Percentiles rank a stretch among this genome's conserved stretches.
phyloP scores from a whole-genome alignment of 108 stramenopile genomes.

The Pseudonitzschia pungens region DNA sequence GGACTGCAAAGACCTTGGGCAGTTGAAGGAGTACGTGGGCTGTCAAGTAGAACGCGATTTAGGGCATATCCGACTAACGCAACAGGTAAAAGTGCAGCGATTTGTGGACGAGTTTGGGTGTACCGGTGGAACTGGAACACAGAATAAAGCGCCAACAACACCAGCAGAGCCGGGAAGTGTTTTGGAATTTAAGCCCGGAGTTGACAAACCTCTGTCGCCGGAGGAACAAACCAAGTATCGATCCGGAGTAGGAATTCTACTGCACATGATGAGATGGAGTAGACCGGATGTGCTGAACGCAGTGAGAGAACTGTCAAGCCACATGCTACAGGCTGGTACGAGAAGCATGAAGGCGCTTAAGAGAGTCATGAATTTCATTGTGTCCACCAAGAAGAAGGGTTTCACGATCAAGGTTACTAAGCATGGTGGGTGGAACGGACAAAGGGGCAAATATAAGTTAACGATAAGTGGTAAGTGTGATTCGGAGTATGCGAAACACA shows the following conservation, averaged over 20 bases:
- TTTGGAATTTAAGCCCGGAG: not conserved
- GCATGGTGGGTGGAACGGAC: no score
- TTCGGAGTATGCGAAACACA: no score
- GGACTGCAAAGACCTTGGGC: conserved; percentile 33
- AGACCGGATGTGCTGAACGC: no score
- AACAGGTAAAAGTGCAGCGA: conserved; percentile 48
- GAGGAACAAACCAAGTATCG: not conserved
- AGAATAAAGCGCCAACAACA: not conserved
- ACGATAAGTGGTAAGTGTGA: no score
- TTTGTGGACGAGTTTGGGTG: not conserved
- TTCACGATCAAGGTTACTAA: no score
- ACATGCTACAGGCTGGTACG: no score
- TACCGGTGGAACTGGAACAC: not conserved
- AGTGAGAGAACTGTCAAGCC: no score
- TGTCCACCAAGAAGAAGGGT: no score
- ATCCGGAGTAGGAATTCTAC: not conserved
- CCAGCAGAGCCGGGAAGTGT: conserved; percentile 7
- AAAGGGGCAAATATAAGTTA: no score
- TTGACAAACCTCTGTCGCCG: not conserved
- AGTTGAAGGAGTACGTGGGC: conserved; percentile 46
- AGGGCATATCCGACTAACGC: conserved; percentile 29
- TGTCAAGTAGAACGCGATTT: conserved; percentile 26
- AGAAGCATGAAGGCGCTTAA: no score
- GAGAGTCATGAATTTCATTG: no score
- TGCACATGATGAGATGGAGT: conserved; percentile 8